These are phyloP conservation scores for Heliamphora pulchella DNA, from an alignment of 179 eudicot genomes.

Conservation along the genomic window DNA sequence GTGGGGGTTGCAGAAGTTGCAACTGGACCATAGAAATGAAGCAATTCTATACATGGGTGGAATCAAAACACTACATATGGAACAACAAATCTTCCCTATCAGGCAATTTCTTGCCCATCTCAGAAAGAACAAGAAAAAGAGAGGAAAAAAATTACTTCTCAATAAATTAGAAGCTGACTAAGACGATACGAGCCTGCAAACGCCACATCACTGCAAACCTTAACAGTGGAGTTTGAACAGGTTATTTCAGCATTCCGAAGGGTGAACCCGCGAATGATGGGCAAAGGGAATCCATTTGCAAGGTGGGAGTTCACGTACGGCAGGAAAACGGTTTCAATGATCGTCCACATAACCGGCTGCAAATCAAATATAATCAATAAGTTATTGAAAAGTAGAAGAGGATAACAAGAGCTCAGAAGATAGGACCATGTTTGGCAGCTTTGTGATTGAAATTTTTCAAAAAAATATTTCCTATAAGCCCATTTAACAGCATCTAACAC, in stretches of 20 bases:
- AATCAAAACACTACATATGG: background rate
- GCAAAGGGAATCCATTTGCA: constrained; percentile 60
- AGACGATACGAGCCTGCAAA: constrained; percentile 23
- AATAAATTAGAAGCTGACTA: background rate
- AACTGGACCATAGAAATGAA: background rate
- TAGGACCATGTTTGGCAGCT: no score
- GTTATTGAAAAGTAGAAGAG: background rate
- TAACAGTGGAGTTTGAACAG: constrained; percentile 35
- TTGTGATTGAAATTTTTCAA: no score
- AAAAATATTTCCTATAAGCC: no score
- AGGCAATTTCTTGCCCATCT: background rate
- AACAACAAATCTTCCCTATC: background rate
- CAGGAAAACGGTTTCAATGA: constrained; percentile 57
- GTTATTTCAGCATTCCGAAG: constrained; percentile 52
- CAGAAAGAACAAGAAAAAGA: background rate
- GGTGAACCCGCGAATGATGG: constrained; percentile 62
- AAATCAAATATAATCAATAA: constrained; percentile 13
- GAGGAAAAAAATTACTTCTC: background rate
- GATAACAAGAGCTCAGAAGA: no score
- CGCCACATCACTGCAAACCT: constrained; percentile 54
- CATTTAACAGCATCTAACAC: background rate
- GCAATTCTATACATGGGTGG: constrained; percentile 10
- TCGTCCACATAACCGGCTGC: constrained; percentile 76
- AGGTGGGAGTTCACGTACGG: constrained; percentile 60
- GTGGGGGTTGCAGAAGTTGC: background rate